phyloP scores from a whole-genome alignment of 2,329 filamentous ascomycete genomes.

The Westerdykella aurantiaca region DNA sequence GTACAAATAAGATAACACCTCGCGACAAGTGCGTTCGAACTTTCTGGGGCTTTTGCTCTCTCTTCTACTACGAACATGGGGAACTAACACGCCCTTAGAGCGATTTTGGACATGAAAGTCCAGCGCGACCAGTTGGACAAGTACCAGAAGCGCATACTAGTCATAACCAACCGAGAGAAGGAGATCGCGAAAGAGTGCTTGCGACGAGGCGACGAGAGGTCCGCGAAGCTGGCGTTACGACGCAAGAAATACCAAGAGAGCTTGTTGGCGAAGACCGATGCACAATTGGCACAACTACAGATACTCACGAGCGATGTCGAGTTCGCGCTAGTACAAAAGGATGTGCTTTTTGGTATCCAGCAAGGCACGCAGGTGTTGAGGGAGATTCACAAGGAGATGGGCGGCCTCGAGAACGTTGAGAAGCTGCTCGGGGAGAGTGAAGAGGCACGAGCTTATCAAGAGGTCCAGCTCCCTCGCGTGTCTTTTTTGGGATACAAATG shows the following conservation, averaged over 20 bases:
- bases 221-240: conserved; percentile 79
- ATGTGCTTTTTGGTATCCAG: conserved; percentile 85
- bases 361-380: conserved; percentile 85
- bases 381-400: conserved; percentile 94
- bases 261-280: conserved; percentile 80
- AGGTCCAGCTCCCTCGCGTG: conserved; percentile 51
- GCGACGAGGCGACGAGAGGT: conserved; percentile 68
- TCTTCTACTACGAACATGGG: no score
- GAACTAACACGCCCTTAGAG: conserved; percentile 50
- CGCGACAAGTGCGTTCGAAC: conserved; percentile 71
- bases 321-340: conserved; percentile 94
- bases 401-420: conserved; percentile 87
- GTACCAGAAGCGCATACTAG: conserved; percentile 84
- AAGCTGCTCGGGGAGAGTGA: conserved; percentile 90
- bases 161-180: conserved; percentile 81
- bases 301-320: conserved; percentile 83
- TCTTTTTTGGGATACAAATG: not conserved
- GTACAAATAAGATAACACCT: conserved; percentile 61
- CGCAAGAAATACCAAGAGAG: conserved; percentile 97
- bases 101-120: conserved; percentile 94
- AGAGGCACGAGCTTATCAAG: conserved; percentile 86
- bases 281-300: conserved; percentile 89
- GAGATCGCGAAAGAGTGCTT: conserved; percentile 80
- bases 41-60: not conserved
- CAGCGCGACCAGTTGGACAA: conserved; percentile 96